Percentiles rank a stretch among this genome's conserved stretches.
Conservation (phyloP, 768 basidiomycete species). For the Chlorophyllum brunneum region DNA sequence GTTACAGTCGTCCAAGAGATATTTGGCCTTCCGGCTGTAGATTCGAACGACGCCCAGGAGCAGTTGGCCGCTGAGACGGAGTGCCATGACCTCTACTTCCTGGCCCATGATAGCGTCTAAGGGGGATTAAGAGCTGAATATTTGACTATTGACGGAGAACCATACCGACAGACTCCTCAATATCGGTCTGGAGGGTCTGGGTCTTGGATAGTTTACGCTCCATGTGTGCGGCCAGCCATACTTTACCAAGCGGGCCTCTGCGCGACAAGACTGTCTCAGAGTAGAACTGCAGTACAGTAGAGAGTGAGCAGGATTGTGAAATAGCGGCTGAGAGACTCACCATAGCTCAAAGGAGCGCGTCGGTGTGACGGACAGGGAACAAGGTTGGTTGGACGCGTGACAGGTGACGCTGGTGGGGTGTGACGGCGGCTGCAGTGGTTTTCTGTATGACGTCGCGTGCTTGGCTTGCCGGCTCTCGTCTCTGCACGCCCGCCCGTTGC, state of each 20-base stretch:
- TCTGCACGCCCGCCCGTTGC: background rate
- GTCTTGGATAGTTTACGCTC: conserved; percentile 96
- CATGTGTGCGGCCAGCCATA: conserved; percentile 99
- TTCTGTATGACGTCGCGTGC: conserved; percentile 7
- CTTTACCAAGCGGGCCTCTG: conserved; percentile 90
- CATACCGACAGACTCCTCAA: conserved; percentile 88
- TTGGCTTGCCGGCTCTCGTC: background rate
- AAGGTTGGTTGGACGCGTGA: conserved; percentile 1
- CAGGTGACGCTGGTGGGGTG: no score
- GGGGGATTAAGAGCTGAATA: background rate
- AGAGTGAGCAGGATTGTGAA: background rate
- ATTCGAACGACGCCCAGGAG: conserved; percentile 96
- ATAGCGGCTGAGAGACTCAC: conserved; percentile 1
- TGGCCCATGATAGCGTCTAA: conserved; percentile 90
- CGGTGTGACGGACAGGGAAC: background rate
- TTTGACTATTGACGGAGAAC: conserved; percentile 12
- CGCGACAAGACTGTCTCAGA: conserved; percentile 93
- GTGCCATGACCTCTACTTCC: conserved; percentile 89
- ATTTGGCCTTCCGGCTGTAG: conserved; percentile 97
- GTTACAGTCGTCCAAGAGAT: conserved; percentile 95
- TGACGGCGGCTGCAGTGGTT: background rate
- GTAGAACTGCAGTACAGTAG: conserved; percentile 62
- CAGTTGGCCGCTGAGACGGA: conserved; percentile 94
- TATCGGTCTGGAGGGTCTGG: conserved; percentile 92
- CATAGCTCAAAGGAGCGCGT: conserved; percentile 9